phyloP scores from a whole-genome alignment of 129 eudicot species.

The Tagetes patula region DNA sequence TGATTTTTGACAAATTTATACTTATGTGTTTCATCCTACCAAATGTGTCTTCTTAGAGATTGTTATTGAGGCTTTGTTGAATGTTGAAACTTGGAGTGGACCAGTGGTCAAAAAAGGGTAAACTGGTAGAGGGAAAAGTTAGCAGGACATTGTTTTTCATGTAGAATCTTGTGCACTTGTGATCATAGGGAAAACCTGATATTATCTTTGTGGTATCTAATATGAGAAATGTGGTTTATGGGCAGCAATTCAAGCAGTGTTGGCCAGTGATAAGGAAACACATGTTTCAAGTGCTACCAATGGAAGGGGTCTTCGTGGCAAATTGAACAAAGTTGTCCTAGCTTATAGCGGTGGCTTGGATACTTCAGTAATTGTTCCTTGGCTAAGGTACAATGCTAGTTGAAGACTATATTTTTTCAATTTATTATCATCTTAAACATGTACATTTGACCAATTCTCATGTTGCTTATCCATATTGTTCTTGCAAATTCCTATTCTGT shows the following conservation, averaged over 20 bases:
- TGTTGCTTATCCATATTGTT: not conserved
- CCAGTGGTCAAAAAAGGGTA: not conserved
- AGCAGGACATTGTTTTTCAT: not conserved
- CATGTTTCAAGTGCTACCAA: slow-evolving; percentile 34
- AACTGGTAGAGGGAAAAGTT: slow-evolving; percentile 1
- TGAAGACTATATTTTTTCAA: not conserved
- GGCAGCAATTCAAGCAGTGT: slow-evolving; percentile 58
- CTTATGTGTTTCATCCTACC: not conserved
- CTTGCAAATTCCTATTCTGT: slow-evolving; percentile 2
- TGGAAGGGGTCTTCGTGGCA: slow-evolving; percentile 56
- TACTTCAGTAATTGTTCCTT: slow-evolving; percentile 98
- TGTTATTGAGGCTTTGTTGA: not conserved
- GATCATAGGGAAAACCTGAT: not conserved
- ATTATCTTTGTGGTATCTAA: not conserved
- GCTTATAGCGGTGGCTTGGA: slow-evolving; percentile 98
- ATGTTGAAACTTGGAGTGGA: not conserved
- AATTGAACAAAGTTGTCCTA: slow-evolving; percentile 86
- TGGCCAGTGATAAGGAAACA: slow-evolving; percentile 60
- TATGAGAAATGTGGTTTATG: slow-evolving; percentile 23
- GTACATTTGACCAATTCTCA: not conserved
- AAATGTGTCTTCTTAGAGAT: not conserved
- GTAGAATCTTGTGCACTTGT: not conserved
- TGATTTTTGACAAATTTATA: not conserved
- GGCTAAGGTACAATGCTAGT: slow-evolving; percentile 63
- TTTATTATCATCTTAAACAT: not conserved